phyloP scores from a whole-genome alignment of 1,284 basidiomycete genomes.

The Pascua sp. region DNA sequence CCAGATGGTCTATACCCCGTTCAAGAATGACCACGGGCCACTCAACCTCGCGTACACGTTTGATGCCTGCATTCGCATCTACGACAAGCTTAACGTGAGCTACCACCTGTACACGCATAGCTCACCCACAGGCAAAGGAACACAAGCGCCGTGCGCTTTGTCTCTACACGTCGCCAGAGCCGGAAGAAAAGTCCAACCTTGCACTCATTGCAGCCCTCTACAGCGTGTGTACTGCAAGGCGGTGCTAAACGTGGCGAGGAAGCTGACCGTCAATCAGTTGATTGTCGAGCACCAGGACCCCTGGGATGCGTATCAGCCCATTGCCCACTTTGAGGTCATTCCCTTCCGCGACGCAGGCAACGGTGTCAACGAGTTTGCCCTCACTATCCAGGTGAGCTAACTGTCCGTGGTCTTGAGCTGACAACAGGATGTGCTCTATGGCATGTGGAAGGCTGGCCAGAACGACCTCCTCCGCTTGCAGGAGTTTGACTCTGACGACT shows the following conservation, averaged over 20 bases:
- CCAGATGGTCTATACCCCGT: slow-evolving; percentile 85
- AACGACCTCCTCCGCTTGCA: slow-evolving; percentile 85
- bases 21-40: slow-evolving; percentile 93
- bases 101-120: not conserved
- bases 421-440: slow-evolving; percentile 78
- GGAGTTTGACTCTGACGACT: slow-evolving; percentile 61
- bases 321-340: slow-evolving; percentile 85
- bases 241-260: no score
- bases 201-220: slow-evolving; percentile 89
- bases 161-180: slow-evolving; percentile 81
- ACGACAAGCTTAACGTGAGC: slow-evolving; percentile 77
- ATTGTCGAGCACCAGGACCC: slow-evolving; percentile 88
- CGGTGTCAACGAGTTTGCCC: slow-evolving; percentile 85
- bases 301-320: slow-evolving; percentile 90
- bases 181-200: slow-evolving; percentile 86
- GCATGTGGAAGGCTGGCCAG: slow-evolving; percentile 89
- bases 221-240: slow-evolving; percentile 25
- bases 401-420: not conserved
- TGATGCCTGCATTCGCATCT: slow-evolving; percentile 88
- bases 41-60: slow-evolving; percentile 88
- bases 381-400: slow-evolving; percentile 66
- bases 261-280: slow-evolving; percentile 59
- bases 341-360: slow-evolving; percentile 95
- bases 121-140: slow-evolving; percentile 60
- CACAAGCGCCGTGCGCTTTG: slow-evolving; percentile 57